A percentile compares a stretch with the other conserved stretches of the same genome.
Conservation (phyloP, 768 basidiomycete genomes). For the Boletus patriciae region DNA sequence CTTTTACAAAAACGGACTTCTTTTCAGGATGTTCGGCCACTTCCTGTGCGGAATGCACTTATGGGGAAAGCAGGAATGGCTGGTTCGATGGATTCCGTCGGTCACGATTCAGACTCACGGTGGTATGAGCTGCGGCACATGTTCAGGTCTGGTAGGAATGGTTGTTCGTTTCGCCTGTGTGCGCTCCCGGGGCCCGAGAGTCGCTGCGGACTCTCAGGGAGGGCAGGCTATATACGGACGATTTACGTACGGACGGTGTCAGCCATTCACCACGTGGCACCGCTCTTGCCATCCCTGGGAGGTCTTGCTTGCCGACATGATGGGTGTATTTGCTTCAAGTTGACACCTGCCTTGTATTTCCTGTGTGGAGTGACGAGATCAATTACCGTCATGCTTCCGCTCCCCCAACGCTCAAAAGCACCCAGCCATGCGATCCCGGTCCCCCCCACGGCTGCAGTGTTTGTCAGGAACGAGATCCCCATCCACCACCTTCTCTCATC, state of each 20-base stretch:
- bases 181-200: not conserved
- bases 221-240: not conserved
- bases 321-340: constrained; percentile 20
- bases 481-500: constrained; percentile 15
- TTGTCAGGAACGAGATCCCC: constrained; percentile 16
- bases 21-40: constrained; percentile 3
- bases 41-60: not conserved
- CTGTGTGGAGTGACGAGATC: constrained; percentile 30
- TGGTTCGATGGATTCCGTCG: constrained; percentile 3
- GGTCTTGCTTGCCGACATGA: constrained; percentile 15
- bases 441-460: not conserved
- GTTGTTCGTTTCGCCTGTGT: constrained; percentile 2
- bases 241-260: constrained; percentile 7
- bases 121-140: not conserved
- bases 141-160: not conserved
- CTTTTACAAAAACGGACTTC: constrained; percentile 9
- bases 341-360: constrained; percentile 22
- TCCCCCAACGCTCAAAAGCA: constrained; percentile 27
- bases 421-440: not conserved
- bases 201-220: not conserved
- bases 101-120: not conserved
- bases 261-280: constrained; percentile 26
- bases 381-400: constrained; percentile 22
- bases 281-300: constrained; percentile 2
- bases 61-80: not conserved